phyloP scores from a whole-genome alignment of 257 asterid species.

The Solanum ossicruentum region DNA sequence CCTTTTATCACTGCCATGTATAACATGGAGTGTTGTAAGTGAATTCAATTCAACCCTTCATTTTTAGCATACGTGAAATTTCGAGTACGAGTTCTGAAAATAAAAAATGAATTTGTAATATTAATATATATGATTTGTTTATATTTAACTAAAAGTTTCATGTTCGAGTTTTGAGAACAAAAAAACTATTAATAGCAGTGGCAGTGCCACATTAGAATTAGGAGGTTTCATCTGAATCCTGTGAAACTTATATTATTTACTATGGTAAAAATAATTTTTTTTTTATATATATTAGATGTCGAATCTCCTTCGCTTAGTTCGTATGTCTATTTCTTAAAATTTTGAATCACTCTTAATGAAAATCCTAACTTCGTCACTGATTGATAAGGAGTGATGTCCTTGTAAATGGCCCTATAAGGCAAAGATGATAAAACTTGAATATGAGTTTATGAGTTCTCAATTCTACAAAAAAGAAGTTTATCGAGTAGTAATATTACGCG shows the following conservation, averaged over 20 bases:
- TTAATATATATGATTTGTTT: neutral
- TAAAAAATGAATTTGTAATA: neutral
- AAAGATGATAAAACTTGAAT: neutral
- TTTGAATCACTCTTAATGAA: no score
- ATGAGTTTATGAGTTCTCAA: neutral
- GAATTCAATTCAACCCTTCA: neutral
- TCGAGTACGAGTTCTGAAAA: neutral
- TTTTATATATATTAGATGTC: no score
- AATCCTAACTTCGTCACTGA: no score
- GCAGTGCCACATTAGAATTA: no score
- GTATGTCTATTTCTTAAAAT: no score
- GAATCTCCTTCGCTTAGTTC: no score
- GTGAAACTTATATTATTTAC: no score
- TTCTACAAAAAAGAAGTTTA: no score
- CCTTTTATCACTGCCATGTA: conserved; percentile 2
- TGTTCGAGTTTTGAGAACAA: fast-evolving
- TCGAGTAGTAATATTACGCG: neutral
- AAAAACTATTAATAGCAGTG: neutral
- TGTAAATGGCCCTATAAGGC: neutral
- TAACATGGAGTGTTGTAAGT: neutral
- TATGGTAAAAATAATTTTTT: no score
- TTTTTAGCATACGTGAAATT: neutral
- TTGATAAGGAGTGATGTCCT: neutral
- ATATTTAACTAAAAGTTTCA: neutral
- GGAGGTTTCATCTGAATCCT: no score